Conservation (phyloP, 2,329 filamentous ascomycete species). For the Fusarium sp. region DNA sequence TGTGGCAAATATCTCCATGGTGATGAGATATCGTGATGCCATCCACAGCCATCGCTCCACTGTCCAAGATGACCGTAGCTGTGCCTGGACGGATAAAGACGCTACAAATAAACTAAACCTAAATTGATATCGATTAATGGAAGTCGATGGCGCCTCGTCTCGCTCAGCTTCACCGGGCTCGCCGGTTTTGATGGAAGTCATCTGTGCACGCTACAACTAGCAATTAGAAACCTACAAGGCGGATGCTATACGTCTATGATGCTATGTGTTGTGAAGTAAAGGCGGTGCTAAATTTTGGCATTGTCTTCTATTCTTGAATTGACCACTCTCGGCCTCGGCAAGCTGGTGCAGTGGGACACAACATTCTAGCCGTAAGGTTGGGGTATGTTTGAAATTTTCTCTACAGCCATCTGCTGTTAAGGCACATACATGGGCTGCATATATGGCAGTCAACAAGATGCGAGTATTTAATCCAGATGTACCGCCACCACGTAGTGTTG, state of each 20-base stretch:
- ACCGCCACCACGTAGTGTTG: neutral
- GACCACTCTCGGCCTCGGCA: neutral
- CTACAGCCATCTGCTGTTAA: too few species aligned
- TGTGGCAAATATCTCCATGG: neutral
- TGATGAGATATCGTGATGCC: neutral
- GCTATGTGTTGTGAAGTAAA: neutral
- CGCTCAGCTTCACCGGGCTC: neutral
- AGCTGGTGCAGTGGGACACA: neutral
- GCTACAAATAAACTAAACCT: neutral
- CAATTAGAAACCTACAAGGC: too few species aligned
- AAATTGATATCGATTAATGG: neutral
- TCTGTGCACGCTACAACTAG: neutral
- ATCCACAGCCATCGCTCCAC: neutral
- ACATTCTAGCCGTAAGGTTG: neutral
- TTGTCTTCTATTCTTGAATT: neutral
- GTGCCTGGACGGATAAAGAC: neutral
- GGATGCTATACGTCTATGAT: neutral
- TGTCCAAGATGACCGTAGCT: neutral
- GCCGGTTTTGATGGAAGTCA: neutral
- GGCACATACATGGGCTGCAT: neutral
- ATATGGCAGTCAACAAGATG: accelerated
- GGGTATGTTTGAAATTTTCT: neutral
- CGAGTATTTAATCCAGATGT: neutral
- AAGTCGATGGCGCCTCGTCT: neutral
- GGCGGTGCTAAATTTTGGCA: neutral